Percentiles rank a stretch among this genome's conserved stretches.
Conservation (phyloP, 148 eudicot species). For the Camellia japonica region DNA sequence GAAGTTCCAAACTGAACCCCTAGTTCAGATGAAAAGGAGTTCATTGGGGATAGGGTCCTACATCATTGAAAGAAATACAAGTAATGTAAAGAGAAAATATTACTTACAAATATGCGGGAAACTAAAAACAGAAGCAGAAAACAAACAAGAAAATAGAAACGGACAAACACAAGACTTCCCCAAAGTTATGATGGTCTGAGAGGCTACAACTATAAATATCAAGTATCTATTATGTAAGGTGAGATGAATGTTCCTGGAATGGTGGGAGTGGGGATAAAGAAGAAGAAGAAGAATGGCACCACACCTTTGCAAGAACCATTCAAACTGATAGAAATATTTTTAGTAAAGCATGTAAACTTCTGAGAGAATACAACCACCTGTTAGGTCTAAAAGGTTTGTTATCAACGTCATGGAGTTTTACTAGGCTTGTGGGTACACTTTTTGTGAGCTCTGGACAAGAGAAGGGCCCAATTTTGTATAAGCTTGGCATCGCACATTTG, state of each 20-base stretch:
- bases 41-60: constrained; percentile 92
- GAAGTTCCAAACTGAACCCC: constrained; percentile 81
- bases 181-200: background rate
- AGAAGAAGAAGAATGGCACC: background rate
- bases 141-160: background rate
- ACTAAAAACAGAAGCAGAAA: background rate
- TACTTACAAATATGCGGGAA: background rate
- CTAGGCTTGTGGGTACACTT: background rate
- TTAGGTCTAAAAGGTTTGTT: background rate
- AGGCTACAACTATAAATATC: background rate
- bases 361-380: background rate
- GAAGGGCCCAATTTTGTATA: background rate
- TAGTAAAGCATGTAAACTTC: background rate
- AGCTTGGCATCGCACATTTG: background rate
- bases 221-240: background rate
- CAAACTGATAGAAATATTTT: background rate
- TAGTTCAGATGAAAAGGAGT: constrained; percentile 92
- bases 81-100: background rate
- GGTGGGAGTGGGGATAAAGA: background rate
- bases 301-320: constrained; percentile 3
- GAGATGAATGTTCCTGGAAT: background rate
- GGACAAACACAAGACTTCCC: background rate
- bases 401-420: background rate
- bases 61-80: constrained; percentile 18
- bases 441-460: background rate